Conservation (phyloP, 106 monocot species). For the Allium fistulosum region DNA sequence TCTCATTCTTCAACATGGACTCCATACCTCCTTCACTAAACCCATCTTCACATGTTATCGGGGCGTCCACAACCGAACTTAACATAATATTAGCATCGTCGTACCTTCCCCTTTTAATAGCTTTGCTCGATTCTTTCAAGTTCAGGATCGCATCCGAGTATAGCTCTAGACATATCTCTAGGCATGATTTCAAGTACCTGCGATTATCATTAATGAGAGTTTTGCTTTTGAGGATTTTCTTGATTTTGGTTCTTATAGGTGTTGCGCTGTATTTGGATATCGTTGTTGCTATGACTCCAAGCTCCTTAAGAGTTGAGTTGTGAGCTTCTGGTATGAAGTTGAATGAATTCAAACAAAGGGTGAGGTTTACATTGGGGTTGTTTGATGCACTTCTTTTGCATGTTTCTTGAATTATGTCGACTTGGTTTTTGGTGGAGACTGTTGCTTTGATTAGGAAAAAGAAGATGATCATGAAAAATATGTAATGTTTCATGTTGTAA, state of each 20-base stretch:
- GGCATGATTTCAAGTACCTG: background rate
- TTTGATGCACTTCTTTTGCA: background rate
- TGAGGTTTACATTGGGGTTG: conserved; percentile 10
- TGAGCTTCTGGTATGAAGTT: conserved; percentile 1
- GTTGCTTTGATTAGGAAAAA: conserved; percentile 3
- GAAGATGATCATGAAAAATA: conserved; percentile 2
- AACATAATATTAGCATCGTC: conserved; percentile 2
- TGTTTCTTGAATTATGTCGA: conserved; percentile 5
- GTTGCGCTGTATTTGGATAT: conserved; percentile 5
- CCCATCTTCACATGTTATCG: background rate
- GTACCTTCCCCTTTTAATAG: background rate
- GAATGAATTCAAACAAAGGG: conserved; percentile 7
- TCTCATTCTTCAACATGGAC: background rate
- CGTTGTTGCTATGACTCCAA: conserved; percentile 7
- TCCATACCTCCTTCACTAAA: background rate
- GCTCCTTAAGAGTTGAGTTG: conserved; percentile 8
- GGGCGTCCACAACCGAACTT: conserved; percentile 1
- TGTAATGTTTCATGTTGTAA: too few relatives aligned
- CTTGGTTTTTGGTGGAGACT: background rate
- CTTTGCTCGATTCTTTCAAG: background rate
- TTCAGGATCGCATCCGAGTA: background rate
- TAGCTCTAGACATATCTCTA: conserved; percentile 4
- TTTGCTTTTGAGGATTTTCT: background rate
- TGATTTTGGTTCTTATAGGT: background rate
- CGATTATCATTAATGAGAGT: too few relatives aligned